These are phyloP conservation scores for Colletotrichum melonis DNA, from an alignment of 2,329 filamentous ascomycete genomes.

Conservation along the genomic window DNA sequence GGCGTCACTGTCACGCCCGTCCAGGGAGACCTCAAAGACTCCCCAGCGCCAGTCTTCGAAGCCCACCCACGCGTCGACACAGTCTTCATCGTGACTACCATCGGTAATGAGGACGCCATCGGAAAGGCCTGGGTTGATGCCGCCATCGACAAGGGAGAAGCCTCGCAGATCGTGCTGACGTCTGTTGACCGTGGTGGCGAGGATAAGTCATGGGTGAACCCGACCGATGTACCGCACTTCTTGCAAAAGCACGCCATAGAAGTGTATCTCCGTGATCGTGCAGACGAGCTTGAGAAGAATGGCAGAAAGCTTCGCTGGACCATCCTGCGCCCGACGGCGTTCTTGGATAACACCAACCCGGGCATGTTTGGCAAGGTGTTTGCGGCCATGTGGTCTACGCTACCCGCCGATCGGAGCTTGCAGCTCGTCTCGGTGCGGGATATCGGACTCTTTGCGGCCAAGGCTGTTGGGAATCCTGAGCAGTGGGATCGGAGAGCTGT, in stretches of 20 bases:
- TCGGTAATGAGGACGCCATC: slow-evolving; percentile 40
- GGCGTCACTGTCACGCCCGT: slow-evolving; percentile 37
- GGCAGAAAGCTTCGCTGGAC: slow-evolving; percentile 37
- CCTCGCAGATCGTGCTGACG: slow-evolving; percentile 48
- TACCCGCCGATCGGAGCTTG: slow-evolving; percentile 39
- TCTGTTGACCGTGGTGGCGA: slow-evolving; percentile 42
- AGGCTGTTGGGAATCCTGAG: slow-evolving; percentile 33
- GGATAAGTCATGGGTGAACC: slow-evolving; percentile 38
- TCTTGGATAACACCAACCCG: slow-evolving; percentile 43
- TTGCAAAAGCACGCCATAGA: slow-evolving; percentile 38
- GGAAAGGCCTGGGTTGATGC: slow-evolving; percentile 41
- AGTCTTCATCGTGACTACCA: slow-evolving; percentile 42
- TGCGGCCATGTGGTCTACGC: slow-evolving; percentile 41
- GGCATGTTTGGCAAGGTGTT: slow-evolving; percentile 43
- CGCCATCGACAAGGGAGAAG: slow-evolving; percentile 54
- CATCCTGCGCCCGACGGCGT: slow-evolving; percentile 42
- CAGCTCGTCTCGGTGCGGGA: slow-evolving; percentile 42
- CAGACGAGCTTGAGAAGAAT: slow-evolving; percentile 7
- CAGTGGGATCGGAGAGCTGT: slow-evolving; percentile 33
- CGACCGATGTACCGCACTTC: slow-evolving; percentile 41
- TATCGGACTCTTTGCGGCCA: slow-evolving; percentile 40
- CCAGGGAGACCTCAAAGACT: slow-evolving; percentile 33
- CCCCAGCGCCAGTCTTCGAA: slow-evolving; percentile 38
- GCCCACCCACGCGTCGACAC: slow-evolving; percentile 38
- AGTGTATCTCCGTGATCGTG: slow-evolving; percentile 33